phyloP scores from a whole-genome alignment of 306 rosid genomes.

The Castanopsis chinensis region DNA sequence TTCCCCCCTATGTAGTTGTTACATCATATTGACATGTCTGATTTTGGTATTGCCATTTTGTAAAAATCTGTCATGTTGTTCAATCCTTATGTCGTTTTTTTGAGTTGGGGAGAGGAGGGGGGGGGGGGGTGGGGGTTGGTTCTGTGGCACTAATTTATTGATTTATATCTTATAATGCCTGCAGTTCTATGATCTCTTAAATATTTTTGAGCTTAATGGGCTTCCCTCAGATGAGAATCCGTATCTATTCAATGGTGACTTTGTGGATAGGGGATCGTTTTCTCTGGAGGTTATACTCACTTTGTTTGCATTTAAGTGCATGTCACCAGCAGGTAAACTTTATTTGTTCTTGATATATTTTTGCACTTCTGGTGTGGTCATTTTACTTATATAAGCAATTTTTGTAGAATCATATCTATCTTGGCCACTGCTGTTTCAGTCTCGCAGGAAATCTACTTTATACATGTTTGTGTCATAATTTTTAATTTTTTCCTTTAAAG shows the following conservation, averaged over 20 bases:
- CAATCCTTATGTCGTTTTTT: background rate
- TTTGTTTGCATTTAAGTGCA: slow-evolving; percentile 96
- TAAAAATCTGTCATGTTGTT: slow-evolving; percentile 3
- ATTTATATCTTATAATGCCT: slow-evolving; percentile 21
- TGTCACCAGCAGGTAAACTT: slow-evolving; percentile 90
- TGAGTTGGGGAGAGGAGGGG: too few relatives aligned
- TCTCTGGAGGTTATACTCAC: slow-evolving; percentile 97
- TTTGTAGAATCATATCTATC: background rate
- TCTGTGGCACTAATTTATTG: background rate
- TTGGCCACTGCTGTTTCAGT: background rate
- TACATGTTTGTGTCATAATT: background rate
- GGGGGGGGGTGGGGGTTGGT: too few relatives aligned
- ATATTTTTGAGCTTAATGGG: slow-evolving; percentile 98
- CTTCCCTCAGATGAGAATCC: slow-evolving; percentile 99
- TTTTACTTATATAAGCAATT: background rate
- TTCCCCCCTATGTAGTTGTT: background rate
- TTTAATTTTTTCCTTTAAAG: background rate
- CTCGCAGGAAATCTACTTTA: background rate
- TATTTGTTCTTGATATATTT: slow-evolving; percentile 1
- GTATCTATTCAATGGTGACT: slow-evolving; percentile 94
- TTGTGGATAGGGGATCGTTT: slow-evolving; percentile 98
- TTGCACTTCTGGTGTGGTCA: background rate
- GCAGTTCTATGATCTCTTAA: slow-evolving; percentile 95
- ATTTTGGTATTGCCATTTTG: background rate
- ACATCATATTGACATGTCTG: background rate